A percentile compares a stretch with the other conserved stretches of the same genome.
phyloP scores from a whole-genome alignment of 768 basidiomycete species.

The Lyophyllum atratum region DNA sequence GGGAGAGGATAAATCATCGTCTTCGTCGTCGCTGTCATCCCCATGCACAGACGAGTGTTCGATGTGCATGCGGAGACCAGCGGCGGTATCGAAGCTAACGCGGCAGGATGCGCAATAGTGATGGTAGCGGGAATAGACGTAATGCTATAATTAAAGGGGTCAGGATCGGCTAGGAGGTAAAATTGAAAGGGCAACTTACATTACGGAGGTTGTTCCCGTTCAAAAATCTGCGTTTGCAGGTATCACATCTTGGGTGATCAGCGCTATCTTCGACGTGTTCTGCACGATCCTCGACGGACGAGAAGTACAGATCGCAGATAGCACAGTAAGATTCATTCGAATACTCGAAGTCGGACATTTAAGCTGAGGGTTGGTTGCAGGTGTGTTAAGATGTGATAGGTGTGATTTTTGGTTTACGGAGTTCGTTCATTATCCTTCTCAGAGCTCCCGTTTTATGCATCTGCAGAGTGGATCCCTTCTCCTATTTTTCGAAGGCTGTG shows the following conservation, averaged over 20 bases:
- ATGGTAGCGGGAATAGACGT: constrained; percentile 21
- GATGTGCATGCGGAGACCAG: constrained; percentile 20
- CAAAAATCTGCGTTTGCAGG: constrained; percentile 20
- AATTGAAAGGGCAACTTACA: constrained; percentile 6
- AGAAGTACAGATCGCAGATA: constrained; percentile 23
- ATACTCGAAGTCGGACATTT: background rate
- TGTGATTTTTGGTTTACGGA: background rate
- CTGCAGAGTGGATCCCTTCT: constrained; percentile 1
- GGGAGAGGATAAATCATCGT: constrained; percentile 1
- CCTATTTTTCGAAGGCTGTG: background rate
- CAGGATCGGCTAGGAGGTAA: too few species aligned
- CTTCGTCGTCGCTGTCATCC: constrained; percentile 22
- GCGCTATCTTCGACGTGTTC: constrained; percentile 18
- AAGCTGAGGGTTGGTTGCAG: background rate
- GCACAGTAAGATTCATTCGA: constrained; percentile 17
- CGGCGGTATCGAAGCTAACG: constrained; percentile 18
- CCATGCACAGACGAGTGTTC: constrained; percentile 18
- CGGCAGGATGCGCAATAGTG: constrained; percentile 23
- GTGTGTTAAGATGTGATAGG: background rate
- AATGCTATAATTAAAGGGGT: constrained; percentile 12
- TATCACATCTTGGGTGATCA: constrained; percentile 20
- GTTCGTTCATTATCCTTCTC: background rate
- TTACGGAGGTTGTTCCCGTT: constrained; percentile 21
- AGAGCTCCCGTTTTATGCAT: background rate
- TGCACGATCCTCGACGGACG: constrained; percentile 11